Evolutionary conservation across 441 rosid genomes (phyloP).

Genomic region (Viola pubescens): DNA sequence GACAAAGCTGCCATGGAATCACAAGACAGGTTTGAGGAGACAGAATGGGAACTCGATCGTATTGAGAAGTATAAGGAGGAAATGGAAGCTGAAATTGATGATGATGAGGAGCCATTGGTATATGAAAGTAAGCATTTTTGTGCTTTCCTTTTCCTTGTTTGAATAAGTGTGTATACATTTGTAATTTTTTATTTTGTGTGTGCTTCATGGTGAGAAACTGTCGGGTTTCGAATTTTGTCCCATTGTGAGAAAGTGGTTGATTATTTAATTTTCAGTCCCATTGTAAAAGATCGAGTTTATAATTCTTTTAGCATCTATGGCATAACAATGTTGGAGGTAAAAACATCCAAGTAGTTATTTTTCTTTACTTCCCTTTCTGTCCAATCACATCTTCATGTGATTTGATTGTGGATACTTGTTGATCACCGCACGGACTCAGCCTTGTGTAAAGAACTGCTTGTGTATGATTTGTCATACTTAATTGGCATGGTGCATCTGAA

Average conservation of each 20-base stretch:
- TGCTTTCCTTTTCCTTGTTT: conserved; percentile 9
- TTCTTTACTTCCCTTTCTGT: neutral
- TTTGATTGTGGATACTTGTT: neutral
- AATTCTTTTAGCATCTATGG: neutral
- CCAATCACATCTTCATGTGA: neutral
- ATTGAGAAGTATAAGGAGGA: conserved; percentile 96
- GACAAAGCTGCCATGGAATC: conserved; percentile 69
- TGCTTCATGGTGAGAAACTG: neutral
- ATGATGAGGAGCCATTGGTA: conserved; percentile 94
- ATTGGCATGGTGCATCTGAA: neutral
- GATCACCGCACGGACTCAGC: neutral
- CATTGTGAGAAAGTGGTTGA: neutral
- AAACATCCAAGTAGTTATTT: neutral
- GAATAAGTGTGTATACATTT: neutral
- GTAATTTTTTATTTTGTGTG: neutral
- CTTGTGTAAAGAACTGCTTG: neutral
- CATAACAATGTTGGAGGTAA: neutral
- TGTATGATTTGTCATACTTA: neutral
- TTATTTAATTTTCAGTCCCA: neutral
- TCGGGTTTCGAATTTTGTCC: neutral
- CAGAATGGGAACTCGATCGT: conserved; percentile 97
- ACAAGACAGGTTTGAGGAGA: conserved; percentile 75
- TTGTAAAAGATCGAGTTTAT: neutral
- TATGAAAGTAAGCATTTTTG: conserved; percentile 79
- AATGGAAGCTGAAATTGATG: conserved; percentile 99